Evolutionary conservation across 2,329 filamentous ascomycete species (phyloP), one percentile per base, ranked within the genome.

Genomic region (Xylariaceae sp.): DNA sequence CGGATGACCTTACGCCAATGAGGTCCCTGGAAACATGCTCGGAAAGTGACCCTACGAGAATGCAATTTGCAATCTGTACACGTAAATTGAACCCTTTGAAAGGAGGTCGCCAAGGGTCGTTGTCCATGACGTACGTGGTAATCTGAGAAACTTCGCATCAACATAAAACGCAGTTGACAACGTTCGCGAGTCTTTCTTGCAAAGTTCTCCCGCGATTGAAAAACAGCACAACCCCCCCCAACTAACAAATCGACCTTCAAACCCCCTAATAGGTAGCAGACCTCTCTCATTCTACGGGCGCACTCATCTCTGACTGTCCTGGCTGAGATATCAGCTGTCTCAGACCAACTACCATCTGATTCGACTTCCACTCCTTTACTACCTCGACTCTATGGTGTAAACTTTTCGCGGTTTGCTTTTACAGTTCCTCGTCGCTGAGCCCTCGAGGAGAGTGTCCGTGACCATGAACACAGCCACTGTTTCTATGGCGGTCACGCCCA

Each of bases 401-500:
- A 19, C 35, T 31, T n/a, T 12, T 4, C 60, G 43, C 42, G 19
- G 32, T 49, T 51, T 42, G 29, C 35, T 41, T 26, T 50, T 39
- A 32, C 46, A 3, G 27, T 29, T n/a, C 8, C 9, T 26, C 29
- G 40, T 49, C 53, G n/a, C 19, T 8, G 37, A 47, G 53, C 34
- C 19, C 26, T 52, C 37, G 49, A 51, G 47, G 8, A 42, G 51
- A 41, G 45, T 50, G 34, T 11, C 45, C n/a, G 47, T 56, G 51
- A 54, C 46, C 60, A 80, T 79, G 76, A 76, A 75, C 72, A 95
- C 91, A 19, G 80, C 92, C 40, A 85, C 88, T 11, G 86, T 97
- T 57, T 84, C 86, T 54, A 80, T 89, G 61, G 91, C 91, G 48
- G 87, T 96, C 52, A 90, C 91, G 59, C 92, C 94, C 9, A 91